Evolutionary conservation across 192 early-diverging fungal species (phyloP).

Genomic region (Coemansia erecta): DNA sequence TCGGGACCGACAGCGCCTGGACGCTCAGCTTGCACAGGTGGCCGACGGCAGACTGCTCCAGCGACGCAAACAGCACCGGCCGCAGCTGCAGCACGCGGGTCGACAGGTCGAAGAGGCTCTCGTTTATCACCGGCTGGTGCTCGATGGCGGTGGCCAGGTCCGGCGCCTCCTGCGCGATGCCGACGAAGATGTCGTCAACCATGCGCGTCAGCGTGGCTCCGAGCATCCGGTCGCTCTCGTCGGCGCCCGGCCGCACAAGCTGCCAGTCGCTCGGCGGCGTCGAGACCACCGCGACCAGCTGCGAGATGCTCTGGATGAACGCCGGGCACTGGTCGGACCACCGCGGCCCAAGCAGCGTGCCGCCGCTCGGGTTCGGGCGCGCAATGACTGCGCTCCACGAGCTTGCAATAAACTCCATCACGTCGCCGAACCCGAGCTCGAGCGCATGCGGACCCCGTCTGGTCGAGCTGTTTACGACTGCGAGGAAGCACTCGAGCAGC

Average conservation of each 20-base stretch:
- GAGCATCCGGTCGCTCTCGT: constrained; percentile 24
- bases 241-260: not conserved
- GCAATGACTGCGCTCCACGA: constrained; percentile 29
- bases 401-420: constrained; percentile 18
- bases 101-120: constrained; percentile 35
- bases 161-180: constrained; percentile 24
- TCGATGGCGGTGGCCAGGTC: constrained; percentile 24
- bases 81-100: constrained; percentile 34
- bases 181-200: constrained; percentile 22
- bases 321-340: constrained; percentile 48
- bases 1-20: constrained; percentile 44
- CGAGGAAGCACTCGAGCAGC: constrained; percentile 32
- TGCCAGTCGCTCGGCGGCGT: constrained; percentile 15
- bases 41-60: constrained; percentile 11
- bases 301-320: constrained; percentile 36
- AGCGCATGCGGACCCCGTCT: constrained; percentile 43
- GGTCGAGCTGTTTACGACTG: constrained; percentile 27
- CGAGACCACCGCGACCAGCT: constrained; percentile 30
- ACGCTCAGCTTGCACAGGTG: constrained; percentile 35
- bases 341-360: constrained; percentile 10
- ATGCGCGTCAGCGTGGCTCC: constrained; percentile 32
- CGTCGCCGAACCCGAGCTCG: constrained; percentile 19
- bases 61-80: constrained; percentile 12
- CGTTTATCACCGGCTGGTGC: constrained; percentile 45
- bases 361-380: not conserved